Conservation (phyloP, 2,329 filamentous ascomycete species). For the Venturia carpophila region DNA sequence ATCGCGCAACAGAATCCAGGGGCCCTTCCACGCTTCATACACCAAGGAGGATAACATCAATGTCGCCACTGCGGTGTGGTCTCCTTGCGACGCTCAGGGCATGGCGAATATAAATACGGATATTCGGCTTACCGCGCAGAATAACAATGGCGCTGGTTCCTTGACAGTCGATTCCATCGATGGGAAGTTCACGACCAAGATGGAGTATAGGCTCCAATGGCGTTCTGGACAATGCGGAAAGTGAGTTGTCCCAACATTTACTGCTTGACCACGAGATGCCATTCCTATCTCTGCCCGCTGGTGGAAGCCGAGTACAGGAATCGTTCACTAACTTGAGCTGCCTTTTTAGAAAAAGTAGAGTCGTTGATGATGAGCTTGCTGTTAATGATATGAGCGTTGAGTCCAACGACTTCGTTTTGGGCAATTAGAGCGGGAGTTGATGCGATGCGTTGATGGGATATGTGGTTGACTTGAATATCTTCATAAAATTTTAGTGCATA, state of each 20-base stretch:
- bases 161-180: slow-evolving; percentile 44
- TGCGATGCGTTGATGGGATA: not conserved
- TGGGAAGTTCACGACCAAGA: slow-evolving; percentile 39
- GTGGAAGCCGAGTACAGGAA: not conserved
- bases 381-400: not conserved
- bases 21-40: slow-evolving; percentile 33
- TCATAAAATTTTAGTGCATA: no score
- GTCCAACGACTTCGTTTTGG: not conserved
- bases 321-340: not conserved
- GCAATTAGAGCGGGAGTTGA: not conserved
- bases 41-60: slow-evolving; percentile 36
- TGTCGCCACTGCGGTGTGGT: slow-evolving; percentile 43
- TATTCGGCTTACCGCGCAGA: slow-evolving; percentile 21
- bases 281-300: not conserved
- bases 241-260: not conserved
- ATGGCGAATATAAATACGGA: slow-evolving; percentile 47
- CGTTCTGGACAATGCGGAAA: slow-evolving; percentile 29
- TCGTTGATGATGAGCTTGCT: not conserved
- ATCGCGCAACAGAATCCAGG: slow-evolving; percentile 35
- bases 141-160: slow-evolving; percentile 31
- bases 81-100: slow-evolving; percentile 43
- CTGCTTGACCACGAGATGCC: not conserved
- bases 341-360: not conserved
- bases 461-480: not conserved
- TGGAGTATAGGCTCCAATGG: slow-evolving; percentile 38